These are phyloP conservation scores for Hibiscus mutabilis DNA, from an alignment of 345 rosid genomes.

Conservation along the genomic window DNA sequence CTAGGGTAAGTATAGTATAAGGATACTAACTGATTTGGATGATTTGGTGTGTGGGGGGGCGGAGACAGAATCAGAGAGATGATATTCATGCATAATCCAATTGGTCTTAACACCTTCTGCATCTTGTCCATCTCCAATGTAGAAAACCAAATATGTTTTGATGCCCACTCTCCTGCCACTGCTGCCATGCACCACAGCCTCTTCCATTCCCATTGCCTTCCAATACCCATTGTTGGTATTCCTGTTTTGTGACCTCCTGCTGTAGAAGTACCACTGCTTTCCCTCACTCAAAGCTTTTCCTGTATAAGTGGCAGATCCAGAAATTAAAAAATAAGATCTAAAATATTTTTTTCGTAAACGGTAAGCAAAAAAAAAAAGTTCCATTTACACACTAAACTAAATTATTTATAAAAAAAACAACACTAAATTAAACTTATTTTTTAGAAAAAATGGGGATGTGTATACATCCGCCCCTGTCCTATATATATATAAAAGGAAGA, in stretches of 20 bases:
- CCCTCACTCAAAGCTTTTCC: constrained; percentile 92
- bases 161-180: constrained; percentile 51
- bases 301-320: too few species aligned
- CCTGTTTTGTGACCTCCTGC: constrained; percentile 58
- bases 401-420: too few species aligned
- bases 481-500: too few species aligned
- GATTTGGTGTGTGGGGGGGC: constrained; percentile 16
- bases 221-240: constrained; percentile 66
- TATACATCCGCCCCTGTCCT: too few species aligned
- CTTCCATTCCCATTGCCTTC: constrained; percentile 68
- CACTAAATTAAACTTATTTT: too few species aligned
- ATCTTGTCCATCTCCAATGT: constrained; percentile 42
- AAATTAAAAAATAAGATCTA: too few species aligned
- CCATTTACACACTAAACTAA: too few species aligned
- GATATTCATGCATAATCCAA: constrained; percentile 85
- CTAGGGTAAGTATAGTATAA: not conserved
- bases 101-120: constrained; percentile 36
- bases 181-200: constrained; percentile 35
- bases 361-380: too few species aligned
- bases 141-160: constrained; percentile 51
- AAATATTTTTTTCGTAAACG: too few species aligned
- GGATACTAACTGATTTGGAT: constrained; percentile 42
- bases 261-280: constrained; percentile 78
- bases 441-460: too few species aligned
- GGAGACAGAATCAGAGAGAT: constrained; percentile 38